Conservation (phyloP, 2,329 filamentous ascomycete genomes). For the Sporothrix sp. region DNA sequence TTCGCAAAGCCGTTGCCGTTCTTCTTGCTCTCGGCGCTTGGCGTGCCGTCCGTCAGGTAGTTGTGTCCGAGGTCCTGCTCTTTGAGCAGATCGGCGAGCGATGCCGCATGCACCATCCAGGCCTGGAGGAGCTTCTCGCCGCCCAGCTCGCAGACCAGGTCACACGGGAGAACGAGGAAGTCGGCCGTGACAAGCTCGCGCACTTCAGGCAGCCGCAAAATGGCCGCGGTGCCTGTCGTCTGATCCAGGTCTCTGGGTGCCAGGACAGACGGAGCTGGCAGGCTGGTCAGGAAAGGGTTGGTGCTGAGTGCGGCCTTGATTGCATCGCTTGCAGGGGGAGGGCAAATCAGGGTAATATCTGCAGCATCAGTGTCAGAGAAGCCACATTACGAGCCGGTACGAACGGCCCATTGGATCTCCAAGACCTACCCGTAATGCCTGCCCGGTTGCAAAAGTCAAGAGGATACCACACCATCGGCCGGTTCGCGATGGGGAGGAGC, state of each 20-base stretch:
- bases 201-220: conserved; percentile 76
- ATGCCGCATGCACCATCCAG: conserved; percentile 80
- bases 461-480: conserved; percentile 85
- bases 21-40: not conserved
- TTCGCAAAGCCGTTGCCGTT: conserved; percentile 21
- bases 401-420: too few relatives aligned
- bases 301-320: conserved; percentile 63
- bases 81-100: conserved; percentile 52
- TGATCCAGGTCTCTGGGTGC: conserved; percentile 67
- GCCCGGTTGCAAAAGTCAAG: conserved; percentile 77
- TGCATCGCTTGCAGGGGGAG: conserved; percentile 54
- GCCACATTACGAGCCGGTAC: not conserved
- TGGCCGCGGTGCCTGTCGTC: conserved; percentile 80
- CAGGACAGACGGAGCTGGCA: conserved; percentile 65
- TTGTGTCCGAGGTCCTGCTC: conserved; percentile 24
- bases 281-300: conserved; percentile 64
- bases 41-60: conserved; percentile 10
- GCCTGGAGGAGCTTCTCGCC: conserved; percentile 76
- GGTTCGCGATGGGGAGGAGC: conserved; percentile 70
- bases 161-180: conserved; percentile 86
- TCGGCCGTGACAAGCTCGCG: conserved; percentile 69
- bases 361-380: not conserved
- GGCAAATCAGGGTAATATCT: conserved; percentile 56
- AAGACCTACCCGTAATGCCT: conserved; percentile 54
- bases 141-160: conserved; percentile 81